Evolutionary conservation across 768 basidiomycete genomes (phyloP), one percentile per base, ranked within the genome.

Genomic region (Gymnopilus junonius): DNA sequence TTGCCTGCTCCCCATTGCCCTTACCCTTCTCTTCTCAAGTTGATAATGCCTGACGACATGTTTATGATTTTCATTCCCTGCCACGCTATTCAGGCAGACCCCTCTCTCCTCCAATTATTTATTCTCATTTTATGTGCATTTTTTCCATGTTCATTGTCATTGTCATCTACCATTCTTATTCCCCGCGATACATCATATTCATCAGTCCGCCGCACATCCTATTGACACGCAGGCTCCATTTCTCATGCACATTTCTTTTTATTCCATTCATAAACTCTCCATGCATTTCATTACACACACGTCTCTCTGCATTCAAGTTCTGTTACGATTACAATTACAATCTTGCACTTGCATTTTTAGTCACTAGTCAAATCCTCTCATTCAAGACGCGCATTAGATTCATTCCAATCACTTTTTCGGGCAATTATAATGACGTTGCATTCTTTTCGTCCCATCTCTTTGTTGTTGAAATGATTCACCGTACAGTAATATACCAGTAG

Each of bases 341-440:
- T 14, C 32, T 35, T 21, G 50, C 51, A 32, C n/a, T 55, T 43
- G 46, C 45, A 34, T 59, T 20, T 51, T 32, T 31, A 51, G 48
- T 32, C 15, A 27, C 48, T 51, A 51, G 31, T 23, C 48, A 32
- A 29, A 17, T 51, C 35, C 14, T 14, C 35, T 8, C 15, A 27
- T 46, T 27, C 45, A 45, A 25, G n/a, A 29, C 15, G 42, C 43
- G 32, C 37, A 57, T n/a, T 35, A 35, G 25, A 57, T 39, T 31
- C 21, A 55, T 31, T 34, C 15, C 25, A 5, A 15, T 37, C 39
- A 12, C 20, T 40, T 46, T 35, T 31, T n/a, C n/a, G n/a, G 29
- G 42, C 42, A 58, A 32, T 42, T 58, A 58, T 31, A 58, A 55
- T 23, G 29, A 58, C 34, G 42, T 58, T 46, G 57, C 57, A 58